A percentile compares a stretch with the other conserved stretches of the same genome.
phyloP scores from a whole-genome alignment of 2,329 filamentous ascomycete genomes.

The Aspergillus oerlinghausenensis region DNA sequence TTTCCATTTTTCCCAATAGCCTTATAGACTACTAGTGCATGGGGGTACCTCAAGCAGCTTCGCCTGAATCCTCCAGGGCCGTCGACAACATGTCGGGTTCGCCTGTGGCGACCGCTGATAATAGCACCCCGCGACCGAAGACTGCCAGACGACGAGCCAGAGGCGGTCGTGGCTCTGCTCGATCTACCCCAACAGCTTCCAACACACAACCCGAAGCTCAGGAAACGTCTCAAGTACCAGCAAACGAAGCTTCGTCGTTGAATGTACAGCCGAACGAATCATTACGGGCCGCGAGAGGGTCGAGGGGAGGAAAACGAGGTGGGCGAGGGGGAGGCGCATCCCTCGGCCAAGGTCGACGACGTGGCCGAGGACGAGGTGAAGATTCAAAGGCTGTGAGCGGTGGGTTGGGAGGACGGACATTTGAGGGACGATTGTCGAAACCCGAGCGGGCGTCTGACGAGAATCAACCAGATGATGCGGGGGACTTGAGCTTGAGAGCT shows the following conservation, averaged over 20 bases:
- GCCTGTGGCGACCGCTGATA: conserved; percentile 7
- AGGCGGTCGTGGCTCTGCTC: conserved; percentile 21
- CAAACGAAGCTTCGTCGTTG: conserved; percentile 1
- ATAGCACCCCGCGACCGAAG: conserved; percentile 16
- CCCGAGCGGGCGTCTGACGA: conserved; percentile 17
- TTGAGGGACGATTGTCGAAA: conserved; percentile 42
- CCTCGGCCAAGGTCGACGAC: conserved; percentile 16
- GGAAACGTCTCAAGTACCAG: conserved; percentile 2
- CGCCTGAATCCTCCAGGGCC: not conserved
- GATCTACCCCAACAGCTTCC: conserved; percentile 9
- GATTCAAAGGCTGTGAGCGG: conserved; percentile 8
- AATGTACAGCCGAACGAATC: conserved; percentile 8
- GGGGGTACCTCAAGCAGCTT: conserved; percentile 4
- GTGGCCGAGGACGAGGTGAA: conserved; percentile 13
- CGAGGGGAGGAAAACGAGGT: conserved; percentile 21
- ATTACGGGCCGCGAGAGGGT: conserved; percentile 18
- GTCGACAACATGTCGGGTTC: conserved; percentile 15
- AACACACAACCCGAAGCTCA: conserved; percentile 7
- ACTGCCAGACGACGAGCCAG: conserved; percentile 23
- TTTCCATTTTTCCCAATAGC: not conserved
- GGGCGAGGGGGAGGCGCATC: conserved; percentile 16
- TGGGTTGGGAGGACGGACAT: conserved; percentile 31
- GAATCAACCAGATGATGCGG: conserved; percentile 3
- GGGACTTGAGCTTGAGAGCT: conserved; percentile 24
- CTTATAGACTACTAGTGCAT: conserved; percentile 5